phyloP scores from a whole-genome alignment of 768 basidiomycete genomes.

The Gymnopilus junonius region DNA sequence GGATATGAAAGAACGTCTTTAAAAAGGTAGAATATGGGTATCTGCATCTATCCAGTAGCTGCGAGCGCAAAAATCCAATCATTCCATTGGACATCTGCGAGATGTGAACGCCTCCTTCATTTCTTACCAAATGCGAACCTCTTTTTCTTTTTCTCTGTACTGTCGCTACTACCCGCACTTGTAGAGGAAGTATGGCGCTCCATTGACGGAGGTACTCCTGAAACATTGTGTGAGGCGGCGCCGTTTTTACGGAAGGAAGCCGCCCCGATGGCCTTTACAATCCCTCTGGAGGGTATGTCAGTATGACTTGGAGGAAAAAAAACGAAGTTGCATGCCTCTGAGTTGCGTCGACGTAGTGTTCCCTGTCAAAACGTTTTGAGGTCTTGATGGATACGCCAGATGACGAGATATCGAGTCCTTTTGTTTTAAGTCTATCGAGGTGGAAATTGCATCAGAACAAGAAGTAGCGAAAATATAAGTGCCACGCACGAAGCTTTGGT shows the following conservation, averaged over 20 bases:
- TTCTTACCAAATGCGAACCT: slow-evolving; percentile 19
- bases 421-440: slow-evolving; percentile 53
- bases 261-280: slow-evolving; percentile 55
- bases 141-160: slow-evolving; percentile 35
- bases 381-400: slow-evolving; percentile 72
- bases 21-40: background rate
- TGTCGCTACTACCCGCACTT: slow-evolving; percentile 24
- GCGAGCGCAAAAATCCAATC: no score
- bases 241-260: slow-evolving; percentile 44
- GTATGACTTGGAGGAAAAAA: background rate
- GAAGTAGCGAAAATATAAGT: background rate
- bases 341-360: slow-evolving; percentile 74
- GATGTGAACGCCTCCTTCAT: background rate
- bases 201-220: slow-evolving; percentile 16
- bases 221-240: slow-evolving; percentile 6
- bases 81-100: no score
- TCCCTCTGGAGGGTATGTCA: slow-evolving; percentile 38
- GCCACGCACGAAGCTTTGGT: slow-evolving; percentile 60
- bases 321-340: slow-evolving; percentile 54
- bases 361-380: slow-evolving; percentile 56
- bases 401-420: slow-evolving; percentile 60
- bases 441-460: background rate
- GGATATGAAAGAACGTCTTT: background rate
- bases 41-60: background rate
- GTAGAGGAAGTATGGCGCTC: slow-evolving; percentile 28